A percentile compares a stretch with the other conserved stretches of the same genome.
Evolutionary conservation across 768 basidiomycete genomes (phyloP).

Genomic region (Gelatoporia subvermispora): DNA sequence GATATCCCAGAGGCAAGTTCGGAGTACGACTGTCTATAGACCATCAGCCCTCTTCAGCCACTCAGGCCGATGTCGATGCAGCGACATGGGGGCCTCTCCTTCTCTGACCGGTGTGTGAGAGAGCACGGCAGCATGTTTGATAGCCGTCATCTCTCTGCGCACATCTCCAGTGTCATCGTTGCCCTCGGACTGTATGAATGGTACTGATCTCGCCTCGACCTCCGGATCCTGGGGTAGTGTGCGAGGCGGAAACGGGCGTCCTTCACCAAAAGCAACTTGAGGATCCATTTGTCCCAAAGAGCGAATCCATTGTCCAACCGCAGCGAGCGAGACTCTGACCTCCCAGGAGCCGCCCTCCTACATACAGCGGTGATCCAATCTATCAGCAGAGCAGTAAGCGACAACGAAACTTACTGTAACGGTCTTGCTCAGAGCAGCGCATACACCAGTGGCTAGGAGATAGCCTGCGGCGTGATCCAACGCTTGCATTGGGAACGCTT

Average conservation of each 20-base stretch:
- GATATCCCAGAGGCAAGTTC: no score
- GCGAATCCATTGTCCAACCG: constrained; percentile 52
- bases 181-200: not conserved
- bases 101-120: constrained; percentile 38
- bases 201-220: constrained; percentile 20
- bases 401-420: constrained; percentile 38
- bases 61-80: constrained; percentile 25
- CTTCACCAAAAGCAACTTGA: constrained; percentile 36
- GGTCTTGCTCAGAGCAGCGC: constrained; percentile 48
- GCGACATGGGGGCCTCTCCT: constrained; percentile 30
- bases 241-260: constrained; percentile 35
- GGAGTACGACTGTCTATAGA: no score
- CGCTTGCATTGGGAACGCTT: constrained; percentile 51
- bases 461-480: constrained; percentile 59
- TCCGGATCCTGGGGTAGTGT: constrained; percentile 32
- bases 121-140: constrained; percentile 43
- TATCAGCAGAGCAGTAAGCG: not conserved
- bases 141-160: constrained; percentile 29
- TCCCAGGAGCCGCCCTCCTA: constrained; percentile 61
- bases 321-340: constrained; percentile 54
- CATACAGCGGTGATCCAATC: not conserved
- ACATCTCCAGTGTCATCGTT: constrained; percentile 8
- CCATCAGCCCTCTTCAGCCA: no score
- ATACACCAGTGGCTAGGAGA: constrained; percentile 53
- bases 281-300: constrained; percentile 44